Evolutionary conservation across 2,329 filamentous ascomycete genomes (phyloP).

Genomic region (Exophiala mesophila): DNA sequence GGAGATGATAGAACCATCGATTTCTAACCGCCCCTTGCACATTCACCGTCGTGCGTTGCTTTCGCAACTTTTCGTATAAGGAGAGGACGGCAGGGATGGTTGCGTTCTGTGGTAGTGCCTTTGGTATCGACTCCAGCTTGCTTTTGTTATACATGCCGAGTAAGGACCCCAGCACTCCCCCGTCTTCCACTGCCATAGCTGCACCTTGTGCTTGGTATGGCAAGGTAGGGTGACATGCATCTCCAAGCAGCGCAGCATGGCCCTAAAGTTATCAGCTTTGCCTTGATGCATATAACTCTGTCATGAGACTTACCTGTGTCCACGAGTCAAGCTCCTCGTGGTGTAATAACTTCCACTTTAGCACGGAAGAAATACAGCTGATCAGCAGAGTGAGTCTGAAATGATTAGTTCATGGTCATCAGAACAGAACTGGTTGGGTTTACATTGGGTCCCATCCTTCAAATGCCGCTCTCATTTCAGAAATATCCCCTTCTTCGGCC

Average conservation of each 20-base stretch:
- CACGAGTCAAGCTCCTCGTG: constrained; percentile 11
- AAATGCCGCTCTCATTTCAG: constrained; percentile 52
- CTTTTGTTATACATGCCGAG: neutral
- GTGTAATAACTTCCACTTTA: constrained; percentile 19
- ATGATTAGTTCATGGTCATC: neutral
- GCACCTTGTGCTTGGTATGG: constrained; percentile 48
- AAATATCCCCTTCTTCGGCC: constrained; percentile 45
- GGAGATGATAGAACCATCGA: constrained; percentile 34
- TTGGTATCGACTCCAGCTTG: too few species aligned
- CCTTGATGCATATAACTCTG: neutral
- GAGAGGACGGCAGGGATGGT: neutral
- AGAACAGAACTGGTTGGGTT: neutral
- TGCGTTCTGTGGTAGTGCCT: neutral
- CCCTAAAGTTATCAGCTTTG: constrained; percentile 33
- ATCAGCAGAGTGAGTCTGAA: constrained; percentile 11
- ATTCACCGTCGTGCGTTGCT: constrained; percentile 19
- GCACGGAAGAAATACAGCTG: constrained; percentile 8
- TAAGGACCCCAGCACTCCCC: constrained; percentile 35
- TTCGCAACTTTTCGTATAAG: constrained; percentile 9
- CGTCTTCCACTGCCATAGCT: constrained; percentile 33
- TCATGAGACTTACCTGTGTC: constrained; percentile 1
- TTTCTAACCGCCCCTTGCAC: constrained; percentile 7
- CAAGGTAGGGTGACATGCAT: constrained; percentile 64
- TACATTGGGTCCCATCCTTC: constrained; percentile 50
- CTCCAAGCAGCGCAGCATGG: constrained; percentile 54